These are phyloP conservation scores for Debaryomyces robertsiae DNA, from an alignment of 1,139 yeast genomes.

Conservation along the genomic window DNA sequence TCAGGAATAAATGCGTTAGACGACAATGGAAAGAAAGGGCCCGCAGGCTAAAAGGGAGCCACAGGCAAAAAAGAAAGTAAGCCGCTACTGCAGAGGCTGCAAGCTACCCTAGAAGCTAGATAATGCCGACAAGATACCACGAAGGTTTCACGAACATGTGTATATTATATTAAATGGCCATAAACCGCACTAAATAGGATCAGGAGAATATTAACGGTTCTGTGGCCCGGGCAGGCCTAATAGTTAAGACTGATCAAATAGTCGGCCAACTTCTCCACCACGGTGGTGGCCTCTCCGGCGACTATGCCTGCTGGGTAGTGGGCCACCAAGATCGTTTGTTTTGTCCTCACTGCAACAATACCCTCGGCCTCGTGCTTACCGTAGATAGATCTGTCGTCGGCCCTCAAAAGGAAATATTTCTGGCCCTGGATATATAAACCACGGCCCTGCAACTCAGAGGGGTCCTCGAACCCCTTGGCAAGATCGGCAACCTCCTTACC, in stretches of 20 bases:
- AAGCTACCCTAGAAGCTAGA: no score
- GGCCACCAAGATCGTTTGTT: constrained; percentile 89
- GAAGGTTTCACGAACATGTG: no score
- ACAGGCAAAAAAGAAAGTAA: no score
- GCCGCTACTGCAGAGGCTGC: no score
- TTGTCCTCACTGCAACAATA: constrained; percentile 86
- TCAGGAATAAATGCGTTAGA: no score
- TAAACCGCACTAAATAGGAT: neutral
- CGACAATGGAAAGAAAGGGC: no score
- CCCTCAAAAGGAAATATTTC: constrained; percentile 85
- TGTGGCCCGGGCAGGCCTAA: constrained; percentile 2
- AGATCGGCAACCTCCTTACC: constrained; percentile 72
- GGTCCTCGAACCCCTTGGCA: constrained; percentile 79
- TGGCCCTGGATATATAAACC: constrained; percentile 86
- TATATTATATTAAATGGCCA: neutral
- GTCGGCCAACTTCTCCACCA: constrained; percentile 94
- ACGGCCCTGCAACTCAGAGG: constrained; percentile 73
- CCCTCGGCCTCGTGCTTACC: constrained; percentile 92
- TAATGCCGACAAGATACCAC: no score
- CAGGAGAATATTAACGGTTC: no score
- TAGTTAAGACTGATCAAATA: constrained; percentile 72
- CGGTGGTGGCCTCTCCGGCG: constrained; percentile 93
- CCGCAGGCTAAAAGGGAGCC: no score
- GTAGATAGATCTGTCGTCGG: constrained; percentile 90
- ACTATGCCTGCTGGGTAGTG: constrained; percentile 90